Conservation (phyloP, 345 rosid species). For the Viola odorata region DNA sequence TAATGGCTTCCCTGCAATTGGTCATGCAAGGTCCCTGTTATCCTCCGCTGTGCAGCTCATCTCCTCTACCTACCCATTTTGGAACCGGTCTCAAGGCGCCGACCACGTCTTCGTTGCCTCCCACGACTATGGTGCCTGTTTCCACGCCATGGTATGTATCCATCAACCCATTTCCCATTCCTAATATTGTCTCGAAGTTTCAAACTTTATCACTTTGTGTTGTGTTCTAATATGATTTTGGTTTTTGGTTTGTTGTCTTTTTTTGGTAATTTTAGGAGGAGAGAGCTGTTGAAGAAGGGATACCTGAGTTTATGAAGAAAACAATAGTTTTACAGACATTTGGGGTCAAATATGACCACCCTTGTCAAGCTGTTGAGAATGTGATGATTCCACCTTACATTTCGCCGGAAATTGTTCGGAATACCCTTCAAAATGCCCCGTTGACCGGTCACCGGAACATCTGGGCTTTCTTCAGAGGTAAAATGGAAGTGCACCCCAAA, state of each 20-base stretch:
- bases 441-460: constrained; percentile 56
- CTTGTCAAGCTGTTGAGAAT: constrained; percentile 78
- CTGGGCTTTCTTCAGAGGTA: constrained; percentile 84
- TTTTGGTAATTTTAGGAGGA: constrained; percentile 47
- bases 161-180: neutral
- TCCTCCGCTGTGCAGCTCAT: constrained; percentile 59
- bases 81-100: constrained; percentile 76
- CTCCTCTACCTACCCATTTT: constrained; percentile 52
- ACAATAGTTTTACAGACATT: constrained; percentile 86
- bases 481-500: constrained; percentile 96
- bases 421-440: constrained; percentile 40
- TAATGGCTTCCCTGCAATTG: constrained; percentile 90
- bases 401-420: constrained; percentile 51
- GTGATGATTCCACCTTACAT: constrained; percentile 92
- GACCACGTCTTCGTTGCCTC: constrained; percentile 94
- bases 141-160: constrained; percentile 70
- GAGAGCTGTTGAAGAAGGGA: constrained; percentile 67
- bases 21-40: constrained; percentile 72
- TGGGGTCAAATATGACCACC: constrained; percentile 75
- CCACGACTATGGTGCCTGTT: constrained; percentile 92
- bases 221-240: neutral
- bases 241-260: neutral
- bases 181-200: neutral
- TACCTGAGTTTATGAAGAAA: constrained; percentile 76
- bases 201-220: neutral